Percentiles rank a stretch among this genome's conserved stretches.
phyloP scores from a whole-genome alignment of 192 early-diverging fungal species.

The Bifiguratus adelaidae region DNA sequence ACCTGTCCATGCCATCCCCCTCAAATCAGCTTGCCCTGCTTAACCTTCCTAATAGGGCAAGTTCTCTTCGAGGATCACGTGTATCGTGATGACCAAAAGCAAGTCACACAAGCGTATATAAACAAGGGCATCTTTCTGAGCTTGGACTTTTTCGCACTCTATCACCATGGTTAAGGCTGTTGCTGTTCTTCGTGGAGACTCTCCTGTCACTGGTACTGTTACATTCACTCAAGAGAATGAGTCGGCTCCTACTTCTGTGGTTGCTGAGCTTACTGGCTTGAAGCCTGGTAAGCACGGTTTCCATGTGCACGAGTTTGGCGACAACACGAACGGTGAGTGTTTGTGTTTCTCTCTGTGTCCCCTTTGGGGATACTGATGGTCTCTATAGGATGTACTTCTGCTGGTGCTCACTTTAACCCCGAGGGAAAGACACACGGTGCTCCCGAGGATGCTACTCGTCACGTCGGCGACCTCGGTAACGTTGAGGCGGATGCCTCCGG shows the following conservation, averaged over 20 bases:
- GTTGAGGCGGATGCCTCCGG: conserved; percentile 46
- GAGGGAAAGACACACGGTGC: conserved; percentile 67
- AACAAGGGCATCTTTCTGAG: neutral
- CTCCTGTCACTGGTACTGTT: conserved; percentile 56
- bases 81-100: neutral
- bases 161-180: conserved; percentile 76
- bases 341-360: neutral
- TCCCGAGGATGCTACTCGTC: conserved; percentile 50
- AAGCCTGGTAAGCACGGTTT: conserved; percentile 71
- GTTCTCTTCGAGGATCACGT: too few relatives aligned
- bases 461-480: conserved; percentile 91
- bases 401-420: conserved; percentile 86
- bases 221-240: conserved; percentile 58
- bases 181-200: conserved; percentile 64
- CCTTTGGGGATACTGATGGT: conserved; percentile 8
- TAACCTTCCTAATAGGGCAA: neutral
- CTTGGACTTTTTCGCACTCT: neutral
- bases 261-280: conserved; percentile 49
- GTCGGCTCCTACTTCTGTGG: conserved; percentile 39
- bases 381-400: conserved; percentile 64
- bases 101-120: neutral
- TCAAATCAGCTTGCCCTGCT: neutral
- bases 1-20: too few relatives aligned
- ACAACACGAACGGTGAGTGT: conserved; percentile 56
- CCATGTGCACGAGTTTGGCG: conserved; percentile 83